Evolutionary conservation across 345 rosid genomes (phyloP).

Genomic region (Durio zibethinus): DNA sequence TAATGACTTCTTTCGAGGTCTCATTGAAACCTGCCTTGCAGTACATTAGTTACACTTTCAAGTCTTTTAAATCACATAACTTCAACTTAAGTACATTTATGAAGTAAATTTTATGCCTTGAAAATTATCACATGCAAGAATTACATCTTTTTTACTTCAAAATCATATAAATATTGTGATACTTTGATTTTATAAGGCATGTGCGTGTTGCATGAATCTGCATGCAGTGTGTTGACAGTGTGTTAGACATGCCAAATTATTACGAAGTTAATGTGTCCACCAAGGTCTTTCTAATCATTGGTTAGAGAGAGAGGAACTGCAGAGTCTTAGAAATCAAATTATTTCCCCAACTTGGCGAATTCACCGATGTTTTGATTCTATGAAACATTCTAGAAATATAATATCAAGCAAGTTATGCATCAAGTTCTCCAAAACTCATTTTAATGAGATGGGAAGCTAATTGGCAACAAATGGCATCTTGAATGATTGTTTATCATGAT

Average conservation of each 20-base stretch:
- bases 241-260: no score
- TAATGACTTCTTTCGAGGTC: background rate
- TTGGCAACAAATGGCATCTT: background rate
- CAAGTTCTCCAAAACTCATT: background rate
- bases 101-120: background rate
- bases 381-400: background rate
- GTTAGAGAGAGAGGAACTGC: background rate
- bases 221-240: no score
- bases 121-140: background rate
- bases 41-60: background rate
- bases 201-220: background rate
- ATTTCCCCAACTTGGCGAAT: background rate
- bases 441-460: background rate
- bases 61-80: background rate
- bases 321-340: background rate
- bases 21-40: background rate
- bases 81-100: background rate
- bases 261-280: background rate
- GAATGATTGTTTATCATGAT: background rate
- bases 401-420: background rate
- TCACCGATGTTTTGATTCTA: background rate
- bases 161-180: background rate
- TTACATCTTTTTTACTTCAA: background rate
- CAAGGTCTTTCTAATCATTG: background rate
- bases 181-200: background rate